A percentile compares a stretch with the other conserved stretches of the same genome.
Evolutionary conservation across 768 basidiomycete species (phyloP).

Genomic region (Russula olivacea): DNA sequence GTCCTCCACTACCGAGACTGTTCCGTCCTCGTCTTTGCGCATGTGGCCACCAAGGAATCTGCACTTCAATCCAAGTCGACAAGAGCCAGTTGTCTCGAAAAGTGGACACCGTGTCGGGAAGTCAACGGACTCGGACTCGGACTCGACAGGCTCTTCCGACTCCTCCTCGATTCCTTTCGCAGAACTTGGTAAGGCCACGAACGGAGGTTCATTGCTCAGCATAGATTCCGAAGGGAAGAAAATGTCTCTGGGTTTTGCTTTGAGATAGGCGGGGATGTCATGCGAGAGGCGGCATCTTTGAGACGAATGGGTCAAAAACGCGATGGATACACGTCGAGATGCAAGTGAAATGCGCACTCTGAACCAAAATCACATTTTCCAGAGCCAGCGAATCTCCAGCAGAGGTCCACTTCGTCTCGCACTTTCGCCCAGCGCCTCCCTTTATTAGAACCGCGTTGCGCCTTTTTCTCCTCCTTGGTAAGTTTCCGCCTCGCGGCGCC

Average conservation of each 20-base stretch:
- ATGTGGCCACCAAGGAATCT: conserved; percentile 83
- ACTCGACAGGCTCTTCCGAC: conserved; percentile 26
- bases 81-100: conserved; percentile 63
- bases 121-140: conserved; percentile 36
- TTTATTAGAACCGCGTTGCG: conserved; percentile 77
- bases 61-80: conserved; percentile 84
- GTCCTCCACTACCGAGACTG: conserved; percentile 44
- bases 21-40: conserved; percentile 40
- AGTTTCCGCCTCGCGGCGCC: conserved; percentile 40
- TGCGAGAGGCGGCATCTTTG: conserved; percentile 74
- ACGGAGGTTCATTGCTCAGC: conserved; percentile 47
- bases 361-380: conserved; percentile 63
- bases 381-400: conserved; percentile 72
- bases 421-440: conserved; percentile 71
- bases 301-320: not conserved
- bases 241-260: conserved; percentile 69
- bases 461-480: conserved; percentile 65
- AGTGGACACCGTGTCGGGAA: conserved; percentile 55
- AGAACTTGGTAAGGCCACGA: conserved; percentile 33
- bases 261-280: conserved; percentile 69
- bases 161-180: conserved; percentile 31
- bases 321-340: not conserved
- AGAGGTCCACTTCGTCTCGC: conserved; percentile 75
- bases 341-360: conserved; percentile 39
- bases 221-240: conserved; percentile 44